A percentile compares a stretch with the other conserved stretches of the same genome.
Evolutionary conservation across 1,284 basidiomycete genomes (phyloP).

Genomic region (Trichosporon coremiiforme): DNA sequence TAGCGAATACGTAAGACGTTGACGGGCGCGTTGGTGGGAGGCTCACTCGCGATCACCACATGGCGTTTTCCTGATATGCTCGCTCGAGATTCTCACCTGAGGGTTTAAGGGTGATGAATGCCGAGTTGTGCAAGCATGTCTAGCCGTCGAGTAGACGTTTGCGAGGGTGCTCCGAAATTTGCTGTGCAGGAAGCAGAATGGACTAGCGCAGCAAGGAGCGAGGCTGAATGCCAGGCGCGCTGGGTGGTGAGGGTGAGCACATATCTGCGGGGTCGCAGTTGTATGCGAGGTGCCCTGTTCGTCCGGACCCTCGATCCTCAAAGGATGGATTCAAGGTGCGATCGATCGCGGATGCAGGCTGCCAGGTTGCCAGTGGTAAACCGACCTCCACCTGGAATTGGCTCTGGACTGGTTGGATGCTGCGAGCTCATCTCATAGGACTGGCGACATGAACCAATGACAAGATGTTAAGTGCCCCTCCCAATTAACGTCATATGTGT

Average conservation of each 20-base stretch:
- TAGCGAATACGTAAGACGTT: constrained; percentile 5
- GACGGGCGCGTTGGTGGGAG: background rate
- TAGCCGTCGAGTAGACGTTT: background rate
- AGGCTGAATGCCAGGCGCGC: background rate
- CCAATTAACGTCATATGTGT: background rate
- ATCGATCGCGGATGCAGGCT: background rate
- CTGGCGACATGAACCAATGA: background rate
- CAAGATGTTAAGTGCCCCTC: constrained; percentile 1
- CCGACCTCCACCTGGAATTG: background rate
- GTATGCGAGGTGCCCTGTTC: background rate
- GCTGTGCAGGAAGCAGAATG: background rate
- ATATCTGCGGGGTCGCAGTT: background rate
- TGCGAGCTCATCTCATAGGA: background rate
- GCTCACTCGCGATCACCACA: background rate
- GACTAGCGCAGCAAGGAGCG: background rate
- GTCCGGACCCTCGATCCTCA: background rate
- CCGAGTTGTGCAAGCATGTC: background rate
- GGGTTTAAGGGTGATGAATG: background rate
- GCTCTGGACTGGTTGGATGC: background rate
- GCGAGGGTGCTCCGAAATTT: background rate
- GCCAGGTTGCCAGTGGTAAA: background rate
- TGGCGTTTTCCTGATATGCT: background rate
- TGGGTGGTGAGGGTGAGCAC: background rate
- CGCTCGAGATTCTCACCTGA: background rate
- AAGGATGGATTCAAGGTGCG: background rate